phyloP scores from a whole-genome alignment of 768 basidiomycete genomes.

The Mycena polygramma region DNA sequence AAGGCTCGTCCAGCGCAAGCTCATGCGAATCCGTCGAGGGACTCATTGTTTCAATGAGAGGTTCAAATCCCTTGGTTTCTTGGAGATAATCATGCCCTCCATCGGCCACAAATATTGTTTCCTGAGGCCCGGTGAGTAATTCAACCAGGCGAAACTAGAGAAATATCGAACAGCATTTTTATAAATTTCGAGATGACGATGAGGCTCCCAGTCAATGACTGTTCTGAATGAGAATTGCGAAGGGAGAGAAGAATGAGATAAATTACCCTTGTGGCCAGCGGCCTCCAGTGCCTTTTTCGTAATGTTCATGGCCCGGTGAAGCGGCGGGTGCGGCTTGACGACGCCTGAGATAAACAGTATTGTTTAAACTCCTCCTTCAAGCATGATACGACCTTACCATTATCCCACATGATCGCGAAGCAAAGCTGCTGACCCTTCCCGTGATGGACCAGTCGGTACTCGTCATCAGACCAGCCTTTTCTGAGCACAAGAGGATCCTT shows the following conservation, averaged over 20 bases:
- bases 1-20: conserved; percentile 53
- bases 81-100: conserved; percentile 62
- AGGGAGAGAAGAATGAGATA: too few species aligned
- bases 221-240: neutral
- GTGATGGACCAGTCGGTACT: conserved; percentile 61
- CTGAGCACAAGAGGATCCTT: conserved; percentile 64
- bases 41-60: conserved; percentile 67
- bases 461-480: conserved; percentile 61
- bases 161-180: conserved; percentile 52
- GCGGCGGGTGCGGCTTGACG: conserved; percentile 64
- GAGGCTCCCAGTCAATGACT: conserved; percentile 78
- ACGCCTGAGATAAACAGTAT: conserved; percentile 42
- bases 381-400: conserved; percentile 41
- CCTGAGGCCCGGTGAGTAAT: conserved; percentile 44
- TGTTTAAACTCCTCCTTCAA: conserved; percentile 3
- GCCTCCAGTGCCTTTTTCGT: conserved; percentile 58
- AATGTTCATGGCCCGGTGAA: conserved; percentile 64
- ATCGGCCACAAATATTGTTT: conserved; percentile 65
- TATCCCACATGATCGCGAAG: conserved; percentile 66
- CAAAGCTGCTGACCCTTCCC: conserved; percentile 60
- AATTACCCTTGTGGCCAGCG: conserved; percentile 63
- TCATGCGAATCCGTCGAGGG: conserved; percentile 46
- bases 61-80: conserved; percentile 66
- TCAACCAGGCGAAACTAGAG: neutral
- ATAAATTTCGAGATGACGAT: conserved; percentile 66